A percentile compares a stretch with the other conserved stretches of the same genome.
Evolutionary conservation across 192 early-diverging fungal species (phyloP).

Genomic region (Coemansia sp.): DNA sequence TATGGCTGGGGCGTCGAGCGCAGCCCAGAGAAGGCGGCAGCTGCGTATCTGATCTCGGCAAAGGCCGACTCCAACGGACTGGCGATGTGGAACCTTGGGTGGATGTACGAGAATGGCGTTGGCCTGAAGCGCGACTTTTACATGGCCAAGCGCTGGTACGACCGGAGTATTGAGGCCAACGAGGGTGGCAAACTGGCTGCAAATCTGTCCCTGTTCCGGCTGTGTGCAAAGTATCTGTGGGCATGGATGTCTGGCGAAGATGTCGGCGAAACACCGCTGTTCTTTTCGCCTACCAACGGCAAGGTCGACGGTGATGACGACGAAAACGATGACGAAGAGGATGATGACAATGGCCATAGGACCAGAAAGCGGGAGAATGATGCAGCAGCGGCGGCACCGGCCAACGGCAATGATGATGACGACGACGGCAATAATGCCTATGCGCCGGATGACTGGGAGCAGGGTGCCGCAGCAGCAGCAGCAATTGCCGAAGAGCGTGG

Average conservation of each 20-base stretch:
- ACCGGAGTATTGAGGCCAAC: conserved; percentile 75
- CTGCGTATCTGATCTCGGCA: conserved; percentile 83
- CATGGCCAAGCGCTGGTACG: conserved; percentile 92
- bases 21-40: conserved; percentile 72
- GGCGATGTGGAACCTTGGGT: conserved; percentile 96
- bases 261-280: conserved; percentile 53
- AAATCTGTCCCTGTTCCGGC: conserved; percentile 69
- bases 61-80: conserved; percentile 70
- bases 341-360: neutral
- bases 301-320: conserved; percentile 5
- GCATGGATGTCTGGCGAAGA: conserved; percentile 63
- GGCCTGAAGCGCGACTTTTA: conserved; percentile 89
- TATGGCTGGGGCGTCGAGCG: conserved; percentile 72
- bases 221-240: conserved; percentile 67
- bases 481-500: neutral
- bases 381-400: neutral
- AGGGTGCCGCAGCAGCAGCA: conserved; percentile 1
- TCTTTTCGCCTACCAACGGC: conserved; percentile 38
- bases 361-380: neutral
- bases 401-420: neutral
- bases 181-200: conserved; percentile 78
- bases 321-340: conserved; percentile 12
- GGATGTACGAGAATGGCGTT: conserved; percentile 93
- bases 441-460: conserved; percentile 17
- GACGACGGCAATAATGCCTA: conserved; percentile 3